Evolutionary conservation across 2,329 filamentous ascomycete genomes (phyloP).

Genomic region (Cryoendolithus antarcticus): DNA sequence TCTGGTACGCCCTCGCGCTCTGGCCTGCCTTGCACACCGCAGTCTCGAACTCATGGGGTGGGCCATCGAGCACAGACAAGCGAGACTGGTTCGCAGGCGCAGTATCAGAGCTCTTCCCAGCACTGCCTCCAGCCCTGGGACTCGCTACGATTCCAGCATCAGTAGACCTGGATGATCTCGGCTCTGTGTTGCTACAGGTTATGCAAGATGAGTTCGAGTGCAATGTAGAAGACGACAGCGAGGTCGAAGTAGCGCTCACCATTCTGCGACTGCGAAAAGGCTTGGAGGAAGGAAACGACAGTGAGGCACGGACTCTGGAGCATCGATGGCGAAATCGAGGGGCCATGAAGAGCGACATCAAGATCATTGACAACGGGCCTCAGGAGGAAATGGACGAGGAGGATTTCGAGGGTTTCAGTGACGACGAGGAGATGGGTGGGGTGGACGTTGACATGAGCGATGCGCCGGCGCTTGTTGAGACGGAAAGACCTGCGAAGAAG

Average conservation of each 20-base stretch:
- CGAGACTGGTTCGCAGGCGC: conserved; percentile 93
- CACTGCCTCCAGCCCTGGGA: too few relatives aligned
- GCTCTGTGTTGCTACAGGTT: conserved; percentile 73
- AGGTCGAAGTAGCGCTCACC: conserved; percentile 56
- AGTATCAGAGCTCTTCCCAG: conserved; percentile 61
- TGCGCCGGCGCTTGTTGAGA: conserved; percentile 47
- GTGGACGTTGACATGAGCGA: conserved; percentile 38
- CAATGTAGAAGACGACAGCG: conserved; percentile 80
- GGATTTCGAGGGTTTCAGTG: conserved; percentile 32
- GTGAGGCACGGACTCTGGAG: conserved; percentile 72
- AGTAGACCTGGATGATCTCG: conserved; percentile 66
- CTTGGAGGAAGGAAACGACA: conserved; percentile 52
- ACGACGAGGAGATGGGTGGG: conserved; percentile 33
- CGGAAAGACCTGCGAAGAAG: conserved; percentile 32
- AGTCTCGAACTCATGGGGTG: conserved; percentile 79
- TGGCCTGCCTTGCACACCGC: conserved; percentile 85
- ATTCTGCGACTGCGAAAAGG: conserved; percentile 58
- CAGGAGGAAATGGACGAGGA: conserved; percentile 43
- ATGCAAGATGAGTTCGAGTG: conserved; percentile 96
- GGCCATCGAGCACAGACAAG: conserved; percentile 70
- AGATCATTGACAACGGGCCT: conserved; percentile 50
- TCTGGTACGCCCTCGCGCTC: conserved; percentile 71
- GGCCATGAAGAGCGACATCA: conserved; percentile 38
- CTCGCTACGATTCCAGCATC: conserved; percentile 35
- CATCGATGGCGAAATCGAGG: conserved; percentile 62